Evolutionary conservation across 2,329 filamentous ascomycete genomes (phyloP).

Genomic region (Thermochaetoides dissita): DNA sequence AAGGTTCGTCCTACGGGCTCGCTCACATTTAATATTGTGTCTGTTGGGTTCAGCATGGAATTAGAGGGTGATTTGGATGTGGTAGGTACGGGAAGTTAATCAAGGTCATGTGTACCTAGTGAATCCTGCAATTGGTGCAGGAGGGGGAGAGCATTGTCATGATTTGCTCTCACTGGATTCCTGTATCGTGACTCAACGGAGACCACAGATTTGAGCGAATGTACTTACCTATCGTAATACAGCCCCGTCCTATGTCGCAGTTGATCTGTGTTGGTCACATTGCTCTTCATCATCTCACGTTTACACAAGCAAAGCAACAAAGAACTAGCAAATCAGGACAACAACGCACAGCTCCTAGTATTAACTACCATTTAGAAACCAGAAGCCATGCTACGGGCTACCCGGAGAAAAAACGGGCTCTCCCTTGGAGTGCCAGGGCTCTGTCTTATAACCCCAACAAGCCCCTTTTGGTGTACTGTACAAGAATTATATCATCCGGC

Average conservation of each 20-base stretch:
- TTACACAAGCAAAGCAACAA: neutral
- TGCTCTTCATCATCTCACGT: neutral
- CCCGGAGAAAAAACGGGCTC: neutral
- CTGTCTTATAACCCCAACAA: neutral
- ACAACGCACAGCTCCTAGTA: neutral
- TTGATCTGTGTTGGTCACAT: neutral
- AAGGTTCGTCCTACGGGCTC: neutral
- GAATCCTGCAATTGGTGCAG: too few species aligned
- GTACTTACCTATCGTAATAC: too few species aligned
- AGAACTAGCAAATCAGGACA: neutral
- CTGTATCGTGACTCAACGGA: too few species aligned
- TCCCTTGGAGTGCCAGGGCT: neutral
- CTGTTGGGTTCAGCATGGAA: constrained; percentile 3
- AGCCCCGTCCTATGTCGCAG: too few species aligned
- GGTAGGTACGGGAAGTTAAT: too few species aligned
- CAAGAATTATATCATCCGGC: constrained; percentile 2
- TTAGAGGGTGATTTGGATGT: neutral
- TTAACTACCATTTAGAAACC: constrained; percentile 6
- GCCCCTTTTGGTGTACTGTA: constrained; percentile 4
- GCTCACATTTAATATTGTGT: neutral
- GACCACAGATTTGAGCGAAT: too few species aligned
- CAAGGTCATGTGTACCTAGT: too few species aligned
- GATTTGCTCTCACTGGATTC: too few species aligned
- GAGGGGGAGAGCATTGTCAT: too few species aligned
- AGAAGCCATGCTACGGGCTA: neutral